Evolutionary conservation across 108 stramenopile genomes (phyloP).

Genomic region (Skeletonema marinoi): DNA sequence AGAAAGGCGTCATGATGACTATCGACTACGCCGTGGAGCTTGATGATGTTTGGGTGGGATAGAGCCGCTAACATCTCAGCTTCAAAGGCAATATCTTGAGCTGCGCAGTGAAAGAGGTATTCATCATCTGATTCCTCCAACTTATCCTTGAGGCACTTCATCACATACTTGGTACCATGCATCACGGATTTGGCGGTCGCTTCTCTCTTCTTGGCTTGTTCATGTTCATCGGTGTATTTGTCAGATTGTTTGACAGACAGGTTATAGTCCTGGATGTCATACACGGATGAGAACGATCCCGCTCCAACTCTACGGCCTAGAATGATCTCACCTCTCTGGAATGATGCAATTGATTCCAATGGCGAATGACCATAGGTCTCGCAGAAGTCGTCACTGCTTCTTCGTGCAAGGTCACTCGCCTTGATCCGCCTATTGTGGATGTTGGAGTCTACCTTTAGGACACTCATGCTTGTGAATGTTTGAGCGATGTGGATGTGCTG

Average conservation of each 20-base stretch:
- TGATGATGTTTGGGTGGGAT: not conserved
- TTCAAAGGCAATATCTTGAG: not conserved
- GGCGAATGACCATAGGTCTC: not conserved
- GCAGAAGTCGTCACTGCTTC: not conserved
- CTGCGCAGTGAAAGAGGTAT: not conserved
- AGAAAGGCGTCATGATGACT: conserved; percentile 3
- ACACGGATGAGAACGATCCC: not conserved
- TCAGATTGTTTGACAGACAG: not conserved
- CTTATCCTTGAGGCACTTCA: not conserved
- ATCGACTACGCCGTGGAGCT: not conserved
- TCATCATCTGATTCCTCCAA: not conserved
- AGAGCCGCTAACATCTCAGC: not conserved
- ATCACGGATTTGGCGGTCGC: not conserved
- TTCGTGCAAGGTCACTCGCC: not conserved
- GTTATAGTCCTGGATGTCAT: not conserved
- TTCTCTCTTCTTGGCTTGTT: not conserved
- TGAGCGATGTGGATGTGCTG: no score
- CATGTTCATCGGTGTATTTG: not conserved
- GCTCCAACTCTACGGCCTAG: not conserved
- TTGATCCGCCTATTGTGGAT: not conserved
- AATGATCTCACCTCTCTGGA: conserved; percentile 6
- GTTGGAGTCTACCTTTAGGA: no score
- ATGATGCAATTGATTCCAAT: not conserved
- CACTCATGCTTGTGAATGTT: no score
- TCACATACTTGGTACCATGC: not conserved